These are phyloP conservation scores for Penicillium sumatraense DNA, from an alignment of 2,329 filamentous ascomycete species.

Conservation along the genomic window DNA sequence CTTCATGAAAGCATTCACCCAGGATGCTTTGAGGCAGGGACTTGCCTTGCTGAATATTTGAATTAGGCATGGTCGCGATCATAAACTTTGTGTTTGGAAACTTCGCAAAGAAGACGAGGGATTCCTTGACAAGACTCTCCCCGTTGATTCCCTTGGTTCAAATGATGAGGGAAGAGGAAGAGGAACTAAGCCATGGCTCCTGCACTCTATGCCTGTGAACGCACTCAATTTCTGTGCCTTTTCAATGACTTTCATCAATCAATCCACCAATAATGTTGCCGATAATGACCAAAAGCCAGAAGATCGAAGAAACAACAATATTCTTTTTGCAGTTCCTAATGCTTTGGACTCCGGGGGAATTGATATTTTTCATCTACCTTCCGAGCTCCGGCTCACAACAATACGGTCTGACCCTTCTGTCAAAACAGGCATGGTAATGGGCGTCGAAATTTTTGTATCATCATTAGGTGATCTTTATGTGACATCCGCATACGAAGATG, in stretches of 20 bases:
- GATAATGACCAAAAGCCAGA: conserved; percentile 7
- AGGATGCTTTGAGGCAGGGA: background rate
- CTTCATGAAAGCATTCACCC: background rate
- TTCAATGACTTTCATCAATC: conserved; percentile 34
- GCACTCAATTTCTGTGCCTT: conserved; percentile 89
- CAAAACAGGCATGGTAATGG: conserved; percentile 80
- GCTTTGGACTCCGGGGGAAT: conserved; percentile 75
- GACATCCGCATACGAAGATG: conserved; percentile 83
- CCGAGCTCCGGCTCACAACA: conserved; percentile 68
- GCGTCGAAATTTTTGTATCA: conserved; percentile 65
- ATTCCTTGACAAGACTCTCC: conserved; percentile 67
- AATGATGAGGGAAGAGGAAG: conserved; percentile 50
- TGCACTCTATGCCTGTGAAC: conserved; percentile 83
- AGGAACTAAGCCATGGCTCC: conserved; percentile 72
- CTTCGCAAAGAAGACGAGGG: conserved; percentile 64
- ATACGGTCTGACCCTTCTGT: conserved; percentile 52
- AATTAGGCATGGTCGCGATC: conserved; percentile 83
- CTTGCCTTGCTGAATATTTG: conserved; percentile 15
- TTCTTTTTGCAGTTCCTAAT: conserved; percentile 81
- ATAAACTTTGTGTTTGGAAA: conserved; percentile 84
- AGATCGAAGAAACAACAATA: conserved; percentile 32
- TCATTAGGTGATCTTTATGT: conserved; percentile 60
- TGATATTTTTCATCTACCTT: conserved; percentile 83
- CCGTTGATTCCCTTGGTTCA: conserved; percentile 64
- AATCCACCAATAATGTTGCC: conserved; percentile 5